Percentiles rank a stretch among this genome's conserved stretches.
phyloP scores from a whole-genome alignment of 768 basidiomycete species.

The Imleria badia region DNA sequence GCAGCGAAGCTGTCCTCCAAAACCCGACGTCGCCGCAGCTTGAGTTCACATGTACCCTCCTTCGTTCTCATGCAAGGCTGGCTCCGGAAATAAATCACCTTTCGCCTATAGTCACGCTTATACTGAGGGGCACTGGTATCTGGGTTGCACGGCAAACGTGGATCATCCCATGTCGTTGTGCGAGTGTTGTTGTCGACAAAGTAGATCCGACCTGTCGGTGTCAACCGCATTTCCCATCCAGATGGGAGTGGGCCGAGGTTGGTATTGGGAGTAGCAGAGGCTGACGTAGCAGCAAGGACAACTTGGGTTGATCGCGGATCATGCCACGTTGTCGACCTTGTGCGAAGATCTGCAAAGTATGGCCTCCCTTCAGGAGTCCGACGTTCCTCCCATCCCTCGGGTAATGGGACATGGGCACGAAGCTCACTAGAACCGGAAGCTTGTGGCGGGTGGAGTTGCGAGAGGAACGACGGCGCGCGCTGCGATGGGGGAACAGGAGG shows the following conservation, averaged over 20 bases:
- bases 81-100: conserved; percentile 89
- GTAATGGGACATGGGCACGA: conserved; percentile 68
- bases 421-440: conserved; percentile 27
- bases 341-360: conserved; percentile 72
- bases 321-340: conserved; percentile 85
- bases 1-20: conserved; percentile 86
- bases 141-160: conserved; percentile 77
- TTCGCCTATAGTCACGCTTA: conserved; percentile 89
- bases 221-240: conserved; percentile 93
- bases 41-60: conserved; percentile 84
- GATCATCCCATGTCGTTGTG: conserved; percentile 92
- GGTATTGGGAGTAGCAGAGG: conserved; percentile 46
- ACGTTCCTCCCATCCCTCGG: conserved; percentile 89
- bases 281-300: conserved; percentile 43
- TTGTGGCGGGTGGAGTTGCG: conserved; percentile 25
- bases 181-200: conserved; percentile 90
- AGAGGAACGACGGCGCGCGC: conserved; percentile 14
- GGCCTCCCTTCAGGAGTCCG: conserved; percentile 80
- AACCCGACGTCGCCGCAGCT: conserved; percentile 75
- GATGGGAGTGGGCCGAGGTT: conserved; percentile 80
- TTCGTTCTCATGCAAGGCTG: conserved; percentile 80
- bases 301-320: conserved; percentile 68
- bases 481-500: conserved; percentile 8
- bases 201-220: conserved; percentile 79
- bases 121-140: conserved; percentile 93